A percentile compares a stretch with the other conserved stretches of the same genome.
phyloP scores from a whole-genome alignment of 1,139 yeast genomes.

The Sugiyamaella sp. region DNA sequence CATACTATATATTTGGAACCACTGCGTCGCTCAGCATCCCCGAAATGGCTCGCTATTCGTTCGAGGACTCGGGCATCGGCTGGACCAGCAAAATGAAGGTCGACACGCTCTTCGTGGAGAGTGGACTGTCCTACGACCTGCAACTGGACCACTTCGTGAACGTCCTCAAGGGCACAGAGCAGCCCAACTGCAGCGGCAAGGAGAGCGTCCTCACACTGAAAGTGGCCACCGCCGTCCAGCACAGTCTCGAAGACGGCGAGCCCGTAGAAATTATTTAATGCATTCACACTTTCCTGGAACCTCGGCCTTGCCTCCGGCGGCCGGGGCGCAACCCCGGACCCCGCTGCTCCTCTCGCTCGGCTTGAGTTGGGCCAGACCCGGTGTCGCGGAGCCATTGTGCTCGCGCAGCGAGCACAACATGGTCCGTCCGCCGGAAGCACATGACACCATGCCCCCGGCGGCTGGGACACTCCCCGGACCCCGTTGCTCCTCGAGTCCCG shows the following conservation, averaged over 20 bases:
- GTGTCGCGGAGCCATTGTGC: too few species aligned
- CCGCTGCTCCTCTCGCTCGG: too few species aligned
- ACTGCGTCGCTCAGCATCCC: conserved; percentile 15
- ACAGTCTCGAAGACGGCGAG: conserved; percentile 5
- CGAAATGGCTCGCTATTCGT: conserved; percentile 15
- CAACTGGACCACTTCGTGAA: conserved; percentile 11
- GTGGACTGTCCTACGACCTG: conserved; percentile 12
- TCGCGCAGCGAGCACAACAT: too few species aligned
- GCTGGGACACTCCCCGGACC: too few species aligned
- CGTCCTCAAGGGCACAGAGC: conserved; percentile 6
- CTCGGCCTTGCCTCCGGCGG: too few species aligned
- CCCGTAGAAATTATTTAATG: conserved; percentile 6
- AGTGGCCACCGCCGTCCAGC: conserved; percentile 16
- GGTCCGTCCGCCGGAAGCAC: too few species aligned
- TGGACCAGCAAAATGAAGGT: conserved; percentile 19
- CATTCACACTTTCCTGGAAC: background rate
- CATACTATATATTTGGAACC: conserved; percentile 16
- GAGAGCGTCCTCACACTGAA: conserved; percentile 12
- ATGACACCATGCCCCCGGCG: too few species aligned
- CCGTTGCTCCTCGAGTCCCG: too few species aligned
- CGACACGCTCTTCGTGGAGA: conserved; percentile 5
- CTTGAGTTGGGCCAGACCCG: too few species aligned
- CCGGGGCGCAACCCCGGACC: too few species aligned
- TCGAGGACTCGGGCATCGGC: conserved; percentile 17
- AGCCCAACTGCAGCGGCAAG: conserved; percentile 14